Conservation (phyloP, 176 grass and related monocot species). For the Alopecurus myosuroides region DNA sequence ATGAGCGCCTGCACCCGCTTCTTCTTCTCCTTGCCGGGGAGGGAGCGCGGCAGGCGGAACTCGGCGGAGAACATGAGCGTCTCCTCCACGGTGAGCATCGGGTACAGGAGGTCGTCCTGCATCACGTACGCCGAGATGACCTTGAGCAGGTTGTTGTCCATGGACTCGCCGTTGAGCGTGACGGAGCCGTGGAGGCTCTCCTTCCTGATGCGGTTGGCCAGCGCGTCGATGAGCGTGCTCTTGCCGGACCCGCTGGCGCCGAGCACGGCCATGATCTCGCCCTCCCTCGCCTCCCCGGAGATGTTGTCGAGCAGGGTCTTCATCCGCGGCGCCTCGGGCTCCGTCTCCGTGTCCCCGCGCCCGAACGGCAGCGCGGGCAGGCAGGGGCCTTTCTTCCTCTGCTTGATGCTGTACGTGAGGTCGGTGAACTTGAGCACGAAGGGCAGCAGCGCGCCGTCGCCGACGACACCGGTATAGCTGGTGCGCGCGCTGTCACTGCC, state of each 20-base stretch:
- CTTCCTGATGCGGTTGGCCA: constrained; percentile 80
- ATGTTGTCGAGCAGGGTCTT: constrained; percentile 77
- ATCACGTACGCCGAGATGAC: constrained; percentile 96
- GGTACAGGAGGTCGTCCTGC: constrained; percentile 96
- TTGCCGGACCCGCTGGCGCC: constrained; percentile 94
- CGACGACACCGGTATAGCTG: not conserved
- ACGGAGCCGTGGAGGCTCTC: constrained; percentile 82
- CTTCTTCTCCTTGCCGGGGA: constrained; percentile 71
- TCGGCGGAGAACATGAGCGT: constrained; percentile 98
- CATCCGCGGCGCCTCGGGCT: constrained; percentile 40
- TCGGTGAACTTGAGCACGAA: constrained; percentile 84
- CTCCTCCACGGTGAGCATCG: constrained; percentile 98
- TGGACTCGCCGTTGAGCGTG: constrained; percentile 74
- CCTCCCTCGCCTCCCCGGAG: constrained; percentile 84
- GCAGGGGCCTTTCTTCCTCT: constrained; percentile 42
- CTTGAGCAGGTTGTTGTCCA: constrained; percentile 82
- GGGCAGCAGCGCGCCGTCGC: constrained; percentile 19
- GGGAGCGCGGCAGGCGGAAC: constrained; percentile 83
- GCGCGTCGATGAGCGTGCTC: constrained; percentile 94
- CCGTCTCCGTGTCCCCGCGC: not conserved
- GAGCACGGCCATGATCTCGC: constrained; percentile 96
- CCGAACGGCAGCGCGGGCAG: constrained; percentile 39
- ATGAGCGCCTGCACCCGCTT: constrained; percentile 84
- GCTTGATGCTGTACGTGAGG: constrained; percentile 87
- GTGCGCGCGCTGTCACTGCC: constrained; percentile 27